phyloP scores from a whole-genome alignment of 106 monocot species.

The Dendrobium chrysotoxum region DNA sequence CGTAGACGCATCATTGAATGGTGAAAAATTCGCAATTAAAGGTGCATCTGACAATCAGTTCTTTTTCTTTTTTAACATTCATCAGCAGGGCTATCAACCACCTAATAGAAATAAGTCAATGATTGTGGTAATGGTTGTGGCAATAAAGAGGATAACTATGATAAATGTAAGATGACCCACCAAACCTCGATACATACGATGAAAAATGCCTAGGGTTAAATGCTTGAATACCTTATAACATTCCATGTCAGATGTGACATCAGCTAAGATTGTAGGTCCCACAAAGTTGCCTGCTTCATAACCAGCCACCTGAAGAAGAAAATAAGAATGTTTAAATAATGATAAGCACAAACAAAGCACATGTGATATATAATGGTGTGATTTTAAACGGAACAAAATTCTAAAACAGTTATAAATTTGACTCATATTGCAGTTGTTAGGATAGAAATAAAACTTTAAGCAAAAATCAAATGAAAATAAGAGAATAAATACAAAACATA shows the following conservation, averaged over 20 bases:
- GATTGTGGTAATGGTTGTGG: neutral
- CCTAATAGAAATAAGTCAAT: neutral
- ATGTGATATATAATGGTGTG: neutral
- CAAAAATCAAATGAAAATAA: neutral
- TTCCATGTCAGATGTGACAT: conserved; percentile 75
- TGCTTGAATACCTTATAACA: conserved; percentile 67
- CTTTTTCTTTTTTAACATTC: neutral
- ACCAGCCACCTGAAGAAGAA: conserved; percentile 56
- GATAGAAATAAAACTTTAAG: neutral
- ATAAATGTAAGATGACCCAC: neutral
- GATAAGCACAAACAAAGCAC: neutral
- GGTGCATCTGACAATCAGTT: neutral
- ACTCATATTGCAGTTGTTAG: neutral
- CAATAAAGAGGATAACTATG: neutral
- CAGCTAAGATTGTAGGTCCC: conserved; percentile 86
- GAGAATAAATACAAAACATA: neutral
- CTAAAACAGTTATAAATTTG: neutral
- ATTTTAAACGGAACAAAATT: neutral
- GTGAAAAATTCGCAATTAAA: neutral
- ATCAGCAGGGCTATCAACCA: neutral
- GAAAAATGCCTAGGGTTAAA: neutral
- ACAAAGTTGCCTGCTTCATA: conserved; percentile 91
- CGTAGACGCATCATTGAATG: neutral
- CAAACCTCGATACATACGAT: neutral
- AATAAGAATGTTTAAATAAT: neutral